Evolutionary conservation across 768 basidiomycete species (phyloP), one percentile per base, ranked within the genome.

Genomic region (Leccinum sublutescens): DNA sequence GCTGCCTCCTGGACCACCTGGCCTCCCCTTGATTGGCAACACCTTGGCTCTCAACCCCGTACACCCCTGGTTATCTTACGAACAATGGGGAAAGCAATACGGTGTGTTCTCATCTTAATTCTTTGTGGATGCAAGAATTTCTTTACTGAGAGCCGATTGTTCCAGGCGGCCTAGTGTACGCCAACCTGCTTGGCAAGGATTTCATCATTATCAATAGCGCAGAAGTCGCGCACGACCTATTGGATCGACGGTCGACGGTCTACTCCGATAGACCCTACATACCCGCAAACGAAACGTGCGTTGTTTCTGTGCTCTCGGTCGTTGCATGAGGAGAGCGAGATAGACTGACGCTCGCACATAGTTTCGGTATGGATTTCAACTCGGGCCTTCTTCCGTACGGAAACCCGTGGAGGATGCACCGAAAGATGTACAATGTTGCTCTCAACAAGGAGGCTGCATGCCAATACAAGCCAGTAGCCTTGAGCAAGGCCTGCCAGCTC

Each of bases 1-100:
- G 8, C 74, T 83, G 14, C 80, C 80, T 34, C 81, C 79, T 17
- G 85, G 84, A 14, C 85, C 85, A 23, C 77, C 71, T 54, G 80
- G 80, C 47, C 71, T 85, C 40, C 74, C 73, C 3, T 54, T 75
- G 25, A 33, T 73, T 4, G 74, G 73, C 2, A 69, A 58, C 45
- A 14, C 58, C 7, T 52, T 68, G 15, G 61, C 67, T 29, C 9
- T 76, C 48, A 50, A 73, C 29, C 3, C 55, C 5, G 17, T 45
- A 5, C 49, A 63, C 1, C 72, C 74, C 10, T 76, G 75, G 75
- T 40, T 71, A 40, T 65, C 74, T 8, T 76, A 74, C 25, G 63
- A 72, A 34, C 51, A 68, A 34, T 76, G 75, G 76, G 72, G 71
- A 45, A 71, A 69, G 54, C 56, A 57, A 50, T 70, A 76, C 25